Evolutionary conservation across 2,329 filamentous ascomycete species (phyloP), one percentile per base, ranked within the genome.

Genomic region (Dryadomyces quercivorus): DNA sequence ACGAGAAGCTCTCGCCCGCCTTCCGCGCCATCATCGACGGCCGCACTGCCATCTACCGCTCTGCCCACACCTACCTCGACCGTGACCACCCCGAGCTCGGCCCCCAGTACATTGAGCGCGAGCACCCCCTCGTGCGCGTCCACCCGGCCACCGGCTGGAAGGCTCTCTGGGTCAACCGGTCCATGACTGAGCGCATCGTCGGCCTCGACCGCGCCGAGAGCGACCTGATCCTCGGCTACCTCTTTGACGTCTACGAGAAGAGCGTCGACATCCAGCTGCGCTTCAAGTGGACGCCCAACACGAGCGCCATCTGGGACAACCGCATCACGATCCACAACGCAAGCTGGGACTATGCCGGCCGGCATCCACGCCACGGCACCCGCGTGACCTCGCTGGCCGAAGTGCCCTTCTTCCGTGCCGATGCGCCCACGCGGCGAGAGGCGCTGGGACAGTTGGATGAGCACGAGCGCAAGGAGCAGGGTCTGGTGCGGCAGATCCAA

Each of bases 111-210:
- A 69, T 88, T n/a, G 84, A 87, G 66, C 75, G 84, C 7, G 70
- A 75, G 10, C 85, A 88, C 63, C 84, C 84, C 0, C 65, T 88
- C 10, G 84, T 88, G 2, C 75, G 85, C 3, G 80, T 85, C 0
- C 84, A 88, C 63, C 85, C 85, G 0, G 84, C 80, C 0, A 88
- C 85, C 0, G 60, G 84, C 0, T 88, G 85, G 85, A 88, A 87
- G 65, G 74, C 82, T 0, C 72, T 88, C 0, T 88, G 76, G 72
- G 85, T 88, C 0, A 88, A 88, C 64, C 75, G 84, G 3, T 72
- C 80, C 2, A 83, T 88, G 76, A 88, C 84, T 0, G 74, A 76
- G 6, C 72, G 77, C 0, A 88, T 88, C 50, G 78, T 88, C 0
- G 85, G 84, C 0, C 65, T 88, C 0, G 84, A 88, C 60, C 78